Base-by-base conservation (phyloP, 2,329 filamentous ascomycete genomes). In the Phyllosticta ampelicida region DNA sequence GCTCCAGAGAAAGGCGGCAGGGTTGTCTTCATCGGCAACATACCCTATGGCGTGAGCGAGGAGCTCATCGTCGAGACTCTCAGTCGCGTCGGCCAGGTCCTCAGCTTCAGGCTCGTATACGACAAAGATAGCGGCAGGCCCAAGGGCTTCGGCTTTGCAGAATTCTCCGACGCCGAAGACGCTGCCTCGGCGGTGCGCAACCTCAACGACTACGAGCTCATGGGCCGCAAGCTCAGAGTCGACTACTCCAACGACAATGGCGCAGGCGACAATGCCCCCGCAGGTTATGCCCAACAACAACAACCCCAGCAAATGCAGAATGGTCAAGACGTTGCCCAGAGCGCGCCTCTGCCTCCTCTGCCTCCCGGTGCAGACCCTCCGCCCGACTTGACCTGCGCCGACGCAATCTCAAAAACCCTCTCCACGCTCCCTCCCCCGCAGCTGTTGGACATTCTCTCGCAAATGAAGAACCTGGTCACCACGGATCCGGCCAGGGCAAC, bases 51-150 rank as follows among this genome's bases (percentile, higher is more conserved):
- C 62, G 85, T 96, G 63, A 95, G 90, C 28, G 94, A 99, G 75
- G 91, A 97, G 71, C 89, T 96, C 71, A 96, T 99, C 66, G 87
- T 86, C 69, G 89, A 96, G 65, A 95, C 95, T 61, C 95, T 97
- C 72, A 89, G 86, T 70, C 87, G 87, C 63, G 90, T 89, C 56
- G 94, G 94, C 60, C 89, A 91, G 63, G 92, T 97, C 1, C 80
- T 95, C 60, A 92, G 88, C 70, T 97, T 97, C 71, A 85, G 92
- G 55, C 81, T 97, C 53, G 92, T 97, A 63, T 95, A 96, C 74
- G 95, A 97, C 75, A 87, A 90, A 56, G 92, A 97, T 68, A 96
- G 91, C 2, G 91, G 92, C 49, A 85, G 90, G 59, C 91, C 94
- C 0, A 97, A 96, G 73, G 94, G 94, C 18, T 99, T 96, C 71